Conservation (phyloP, 164 flowering plant genomes). For the Malania oleifera region DNA sequence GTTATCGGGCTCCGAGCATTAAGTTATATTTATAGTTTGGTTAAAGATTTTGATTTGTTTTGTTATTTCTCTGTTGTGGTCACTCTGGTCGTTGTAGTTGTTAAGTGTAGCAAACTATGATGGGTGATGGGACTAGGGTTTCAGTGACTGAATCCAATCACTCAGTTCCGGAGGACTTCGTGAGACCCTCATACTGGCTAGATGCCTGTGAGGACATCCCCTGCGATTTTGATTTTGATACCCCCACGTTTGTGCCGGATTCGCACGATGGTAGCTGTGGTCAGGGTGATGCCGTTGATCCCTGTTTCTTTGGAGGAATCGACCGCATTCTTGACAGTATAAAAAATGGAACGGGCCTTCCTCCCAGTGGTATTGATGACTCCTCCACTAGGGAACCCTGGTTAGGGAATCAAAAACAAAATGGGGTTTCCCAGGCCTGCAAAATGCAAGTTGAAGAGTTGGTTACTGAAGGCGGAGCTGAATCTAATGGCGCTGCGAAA, state of each 20-base stretch:
- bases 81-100: slow-evolving; percentile 5
- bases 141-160: slow-evolving; percentile 9
- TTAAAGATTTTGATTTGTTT: slow-evolving; percentile 8
- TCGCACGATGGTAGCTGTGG: slow-evolving; percentile 8
- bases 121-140: slow-evolving; percentile 19
- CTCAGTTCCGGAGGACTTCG: slow-evolving; percentile 13
- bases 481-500: slow-evolving; percentile 3
- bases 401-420: neutral
- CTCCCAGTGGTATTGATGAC: slow-evolving; percentile 1
- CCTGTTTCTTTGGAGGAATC: slow-evolving; percentile 70
- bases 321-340: slow-evolving; percentile 68
- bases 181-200: slow-evolving; percentile 69
- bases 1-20: too few species aligned
- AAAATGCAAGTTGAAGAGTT: neutral
- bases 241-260: slow-evolving; percentile 14
- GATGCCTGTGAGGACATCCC: slow-evolving; percentile 85
- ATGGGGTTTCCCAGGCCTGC: neutral
- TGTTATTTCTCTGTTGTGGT: neutral
- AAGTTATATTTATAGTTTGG: too few species aligned
- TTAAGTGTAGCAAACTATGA: neutral
- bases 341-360: slow-evolving; percentile 44
- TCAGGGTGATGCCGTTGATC: slow-evolving; percentile 23
- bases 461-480: neutral
- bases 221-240: slow-evolving; percentile 47
- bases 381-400: neutral